phyloP scores from a whole-genome alignment of 805 yeast genomes.

The Ogataea populi-albae region DNA sequence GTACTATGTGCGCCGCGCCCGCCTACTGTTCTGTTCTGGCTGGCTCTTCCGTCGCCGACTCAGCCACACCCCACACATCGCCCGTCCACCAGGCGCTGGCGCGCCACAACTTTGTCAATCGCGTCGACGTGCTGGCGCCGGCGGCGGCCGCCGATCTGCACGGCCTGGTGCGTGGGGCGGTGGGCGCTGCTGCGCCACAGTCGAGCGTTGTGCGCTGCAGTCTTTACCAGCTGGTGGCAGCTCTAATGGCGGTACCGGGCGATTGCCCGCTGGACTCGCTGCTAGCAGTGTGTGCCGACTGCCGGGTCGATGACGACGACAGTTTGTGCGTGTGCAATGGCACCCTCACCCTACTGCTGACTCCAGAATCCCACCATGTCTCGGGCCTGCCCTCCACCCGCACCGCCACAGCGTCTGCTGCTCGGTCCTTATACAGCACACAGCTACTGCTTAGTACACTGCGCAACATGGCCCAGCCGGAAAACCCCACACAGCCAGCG shows the following conservation, averaged over 20 bases:
- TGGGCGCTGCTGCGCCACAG: no score
- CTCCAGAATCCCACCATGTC: constrained; percentile 29
- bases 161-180: no score
- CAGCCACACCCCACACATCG: no score
- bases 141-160: constrained; percentile 1
- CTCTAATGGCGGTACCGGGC: constrained; percentile 1
- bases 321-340: constrained; percentile 29
- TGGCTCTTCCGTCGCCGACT: constrained; percentile 4
- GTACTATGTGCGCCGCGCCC: constrained; percentile 4
- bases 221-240: constrained; percentile 9
- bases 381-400: no score
- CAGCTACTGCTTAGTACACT: no score
- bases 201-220: no score
- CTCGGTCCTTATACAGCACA: no score
- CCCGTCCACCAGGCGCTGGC: constrained; percentile 10
- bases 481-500: no score
- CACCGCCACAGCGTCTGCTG: no score
- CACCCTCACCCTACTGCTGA: constrained; percentile 28
- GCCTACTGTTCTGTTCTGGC: constrained; percentile 23
- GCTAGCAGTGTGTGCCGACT: constrained; percentile 14
- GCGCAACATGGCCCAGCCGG: no score
- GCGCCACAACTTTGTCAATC: constrained; percentile 28
- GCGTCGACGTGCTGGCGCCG: constrained; percentile 22
- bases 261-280: constrained; percentile 6
- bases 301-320: constrained; percentile 32